phyloP scores from a whole-genome alignment of 1,284 basidiomycete genomes.

The Cutaneotrichosporon cutaneum region DNA sequence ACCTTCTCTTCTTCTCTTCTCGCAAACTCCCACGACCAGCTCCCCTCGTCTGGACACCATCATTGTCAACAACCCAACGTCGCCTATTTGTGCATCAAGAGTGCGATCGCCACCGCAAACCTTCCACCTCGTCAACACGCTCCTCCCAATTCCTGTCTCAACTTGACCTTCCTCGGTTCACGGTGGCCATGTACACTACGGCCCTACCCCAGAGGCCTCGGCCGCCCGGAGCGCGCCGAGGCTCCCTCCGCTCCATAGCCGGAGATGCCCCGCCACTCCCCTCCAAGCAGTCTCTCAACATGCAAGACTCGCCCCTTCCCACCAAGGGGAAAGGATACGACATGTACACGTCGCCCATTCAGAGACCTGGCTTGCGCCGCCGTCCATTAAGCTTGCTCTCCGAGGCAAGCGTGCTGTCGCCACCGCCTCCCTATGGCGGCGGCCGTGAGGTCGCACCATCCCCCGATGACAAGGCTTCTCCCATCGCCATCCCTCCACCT shows the following conservation, averaged over 20 bases:
- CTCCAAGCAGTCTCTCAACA: constrained; percentile 5
- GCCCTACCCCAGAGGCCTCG: constrained; percentile 1
- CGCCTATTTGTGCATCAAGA: constrained; percentile 7
- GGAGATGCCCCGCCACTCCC: constrained; percentile 1
- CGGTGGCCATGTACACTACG: constrained; percentile 4
- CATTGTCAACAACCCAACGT: background rate
- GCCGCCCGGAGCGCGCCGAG: constrained; percentile 5
- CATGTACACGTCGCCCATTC: constrained; percentile 3
- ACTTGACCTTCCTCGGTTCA: background rate
- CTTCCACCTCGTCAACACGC: background rate
- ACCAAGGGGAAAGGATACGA: constrained; percentile 3
- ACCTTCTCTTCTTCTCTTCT: background rate
- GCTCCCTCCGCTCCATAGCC: background rate
- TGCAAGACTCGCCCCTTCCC: constrained; percentile 3
- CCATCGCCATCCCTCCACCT: constrained; percentile 12
- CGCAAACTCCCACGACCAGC: background rate
- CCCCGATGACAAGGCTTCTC: background rate
- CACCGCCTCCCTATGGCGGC: constrained; percentile 19
- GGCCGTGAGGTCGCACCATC: background rate
- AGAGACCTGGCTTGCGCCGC: background rate
- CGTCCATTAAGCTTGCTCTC: constrained; percentile 20
- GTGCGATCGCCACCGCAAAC: background rate
- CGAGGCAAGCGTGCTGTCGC: constrained; percentile 8
- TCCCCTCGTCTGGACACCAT: background rate
- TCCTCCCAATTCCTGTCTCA: constrained; percentile 1